Base-by-base conservation (phyloP, 768 basidiomycete genomes). In the Leccinum sublutescens region DNA sequence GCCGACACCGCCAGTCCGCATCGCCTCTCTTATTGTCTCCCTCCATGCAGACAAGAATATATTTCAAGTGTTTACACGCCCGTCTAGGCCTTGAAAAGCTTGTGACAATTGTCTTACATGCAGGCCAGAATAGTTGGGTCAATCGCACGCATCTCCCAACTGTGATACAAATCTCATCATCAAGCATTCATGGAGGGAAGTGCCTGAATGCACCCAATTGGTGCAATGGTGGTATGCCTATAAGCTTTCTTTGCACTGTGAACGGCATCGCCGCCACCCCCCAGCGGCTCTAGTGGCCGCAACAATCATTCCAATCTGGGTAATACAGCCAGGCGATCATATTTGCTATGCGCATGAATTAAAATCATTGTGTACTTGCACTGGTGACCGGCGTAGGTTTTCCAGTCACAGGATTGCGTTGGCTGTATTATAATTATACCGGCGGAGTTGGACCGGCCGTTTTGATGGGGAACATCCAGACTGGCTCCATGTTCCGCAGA, bases 281-380 rank as follows among this genome's bases (percentile, higher is more conserved):
- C 36, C 38, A 17, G 38, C 38, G 38, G 38, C 48, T 49, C 48
- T 25, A 15, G 25, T 25, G 52, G 34, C 23, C 38, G 14, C 52
- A 43, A 43, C 25, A 10, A 43, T 43, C 53, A 29, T 43, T 15
- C 38, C n/a, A 43, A 43, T 17, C 38, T 17, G 38, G 38, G 15
- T 17, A 40, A 40, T 43, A n/a, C 40, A n/a, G 25, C 4, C 17
- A n/a, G 51, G 27, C 15, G 54, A 38, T 55, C 57, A 49, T 23
- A 15, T 49, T 55, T 29, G 53, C 57, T 58, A 25, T 58, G 57
- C 52, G 15, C 14, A 21, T 11, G 14, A 33, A 45, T 33, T 43
- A 55, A 55, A 38, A 43, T 19, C 33, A 19, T 19, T 29, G 29
- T 10, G 54, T 29, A 54, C 25, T 23, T 45, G 27, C 40, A 45